Evolutionary conservation across 768 basidiomycete species (phyloP), one percentile per base, ranked within the genome.

Genomic region (Leccinum disarticulatum): DNA sequence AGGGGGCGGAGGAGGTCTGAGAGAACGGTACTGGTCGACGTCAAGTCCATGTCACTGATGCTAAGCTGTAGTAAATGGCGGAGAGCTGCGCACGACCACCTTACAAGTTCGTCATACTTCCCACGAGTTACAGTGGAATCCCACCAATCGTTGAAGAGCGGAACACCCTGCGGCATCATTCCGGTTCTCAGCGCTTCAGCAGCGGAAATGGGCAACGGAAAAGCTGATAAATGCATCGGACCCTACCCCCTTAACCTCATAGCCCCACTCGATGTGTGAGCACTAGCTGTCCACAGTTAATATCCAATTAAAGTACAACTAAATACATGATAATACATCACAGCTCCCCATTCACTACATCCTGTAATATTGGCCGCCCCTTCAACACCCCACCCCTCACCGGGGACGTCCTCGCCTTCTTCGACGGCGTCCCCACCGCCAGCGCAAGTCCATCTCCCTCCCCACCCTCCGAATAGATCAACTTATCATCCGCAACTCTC

Each of bases 341-440:
- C 33, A 57, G 13, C 43, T 66, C 74, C 27, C 76, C 81, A 57
- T 83, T 83, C 11, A 86, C 71, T 54, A 89, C 72, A 64, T 90
- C 88, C 68, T 77, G 77, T 68, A 90, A 74, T 56, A 90, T 79
- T 31, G 84, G 84, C 25, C 87, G 76, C 1, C 84, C 81, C 53
- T 73, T 82, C 62, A 88, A 66, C 25, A 89, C 55, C 4, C 80
- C 84, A 6, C 68, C 70, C 54, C 77, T 73, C 22, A 68, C 63
- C 31, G 38, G 57, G 17, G 66, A 59, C 10, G 65, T 79, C 64
- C 68, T 72, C 57, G 73, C 75, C 74, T 80, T 80, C 62, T 75
- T 76, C 11, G 68, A 70, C 19, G 70, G 67, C 25, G 61, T 66
- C 35, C 54, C 59, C 28, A 55, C 46, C 17, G 28, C 62, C 55